Conservation (phyloP, 1,139 yeast species). For the Spathaspora jeffriesii region DNA sequence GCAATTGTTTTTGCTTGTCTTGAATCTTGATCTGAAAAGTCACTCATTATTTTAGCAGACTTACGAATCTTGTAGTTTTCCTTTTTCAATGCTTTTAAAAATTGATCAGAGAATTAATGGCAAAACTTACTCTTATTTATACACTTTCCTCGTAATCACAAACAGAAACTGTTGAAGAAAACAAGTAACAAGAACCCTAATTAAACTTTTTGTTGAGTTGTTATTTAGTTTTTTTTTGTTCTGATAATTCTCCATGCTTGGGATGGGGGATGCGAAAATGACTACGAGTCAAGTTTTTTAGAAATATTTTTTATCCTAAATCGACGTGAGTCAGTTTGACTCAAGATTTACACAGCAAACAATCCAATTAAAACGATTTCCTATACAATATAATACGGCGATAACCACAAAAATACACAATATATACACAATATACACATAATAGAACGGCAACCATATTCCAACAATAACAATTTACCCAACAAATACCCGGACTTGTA, state of each 20-base stretch:
- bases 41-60: background rate
- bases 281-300: conserved; percentile 12
- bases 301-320: background rate
- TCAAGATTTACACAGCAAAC: background rate
- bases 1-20: conserved; percentile 2
- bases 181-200: background rate
- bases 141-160: background rate
- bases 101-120: background rate
- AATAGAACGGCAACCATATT: background rate
- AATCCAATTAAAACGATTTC: background rate
- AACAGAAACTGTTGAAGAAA: background rate
- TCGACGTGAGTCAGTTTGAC: background rate
- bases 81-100: background rate
- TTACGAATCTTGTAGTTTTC: background rate
- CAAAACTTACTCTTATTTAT: background rate
- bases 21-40: conserved; percentile 7
- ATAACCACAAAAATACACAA: background rate
- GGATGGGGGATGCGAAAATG: conserved; percentile 6
- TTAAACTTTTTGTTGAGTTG: background rate
- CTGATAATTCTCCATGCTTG: background rate
- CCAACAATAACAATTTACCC: background rate
- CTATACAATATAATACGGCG: conserved; percentile 1
- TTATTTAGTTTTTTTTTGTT: background rate
- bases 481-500: conserved; percentile 2
- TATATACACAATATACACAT: background rate